Conservation (phyloP, 768 basidiomycete species). For the Leccinum boreale region DNA sequence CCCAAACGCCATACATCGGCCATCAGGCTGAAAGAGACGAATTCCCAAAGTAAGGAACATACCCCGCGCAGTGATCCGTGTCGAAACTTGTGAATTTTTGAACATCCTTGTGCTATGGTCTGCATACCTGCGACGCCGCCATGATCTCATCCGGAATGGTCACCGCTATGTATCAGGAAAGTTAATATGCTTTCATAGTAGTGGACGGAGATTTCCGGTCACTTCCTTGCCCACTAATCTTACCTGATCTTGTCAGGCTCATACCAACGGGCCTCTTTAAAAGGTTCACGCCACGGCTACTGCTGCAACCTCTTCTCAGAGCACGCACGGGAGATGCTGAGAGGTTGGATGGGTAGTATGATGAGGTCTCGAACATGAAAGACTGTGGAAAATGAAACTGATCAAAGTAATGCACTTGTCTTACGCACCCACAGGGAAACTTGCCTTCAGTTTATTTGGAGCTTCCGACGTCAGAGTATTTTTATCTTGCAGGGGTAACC, state of each 20-base stretch:
- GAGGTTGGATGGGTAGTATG: constrained; percentile 7
- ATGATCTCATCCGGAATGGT: constrained; percentile 12
- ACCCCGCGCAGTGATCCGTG: constrained; percentile 20
- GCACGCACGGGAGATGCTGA: constrained; percentile 15
- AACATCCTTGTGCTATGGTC: neutral
- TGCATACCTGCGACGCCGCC: too few relatives aligned
- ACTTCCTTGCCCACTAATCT: constrained; percentile 23
- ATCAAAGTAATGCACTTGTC: neutral
- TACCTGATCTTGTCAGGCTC: constrained; percentile 3
- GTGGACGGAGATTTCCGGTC: neutral
- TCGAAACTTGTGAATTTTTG: constrained; percentile 15
- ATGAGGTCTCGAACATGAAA: neutral
- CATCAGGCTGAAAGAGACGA: neutral
- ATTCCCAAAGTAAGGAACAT: constrained; percentile 20
- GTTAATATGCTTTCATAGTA: constrained; percentile 9
- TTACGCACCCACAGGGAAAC: neutral
- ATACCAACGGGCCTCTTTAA: constrained; percentile 14
- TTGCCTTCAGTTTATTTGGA: neutral
- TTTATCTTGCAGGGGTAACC: neutral
- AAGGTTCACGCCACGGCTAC: neutral
- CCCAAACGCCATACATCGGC: neutral
- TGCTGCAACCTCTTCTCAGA: constrained; percentile 10
- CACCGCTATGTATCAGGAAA: constrained; percentile 10
- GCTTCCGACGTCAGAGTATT: neutral
- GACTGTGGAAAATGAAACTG: neutral